phyloP scores from a whole-genome alignment of 1,139 yeast genomes.

The Geotrichum restrictum region DNA sequence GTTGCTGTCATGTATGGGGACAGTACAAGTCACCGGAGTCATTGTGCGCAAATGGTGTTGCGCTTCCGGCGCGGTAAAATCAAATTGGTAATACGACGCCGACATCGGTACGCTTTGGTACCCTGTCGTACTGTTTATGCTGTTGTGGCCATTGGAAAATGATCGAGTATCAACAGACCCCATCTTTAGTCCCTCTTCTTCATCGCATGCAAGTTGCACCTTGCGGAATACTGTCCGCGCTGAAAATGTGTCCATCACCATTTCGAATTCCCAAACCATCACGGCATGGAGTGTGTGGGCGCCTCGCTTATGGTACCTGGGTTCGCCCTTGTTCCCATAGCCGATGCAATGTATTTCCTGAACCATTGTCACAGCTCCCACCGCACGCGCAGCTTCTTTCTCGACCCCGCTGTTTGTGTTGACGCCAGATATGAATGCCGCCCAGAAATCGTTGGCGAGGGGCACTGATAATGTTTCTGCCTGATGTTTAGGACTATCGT shows the following conservation, averaged over 20 bases:
- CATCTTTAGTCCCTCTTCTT: neutral
- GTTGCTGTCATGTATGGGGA: neutral
- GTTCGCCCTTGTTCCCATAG: slow-evolving; percentile 10
- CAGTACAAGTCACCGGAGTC: neutral
- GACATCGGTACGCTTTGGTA: too few relatives aligned
- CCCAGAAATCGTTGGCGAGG: slow-evolving; percentile 41
- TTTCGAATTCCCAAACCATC: slow-evolving; percentile 38
- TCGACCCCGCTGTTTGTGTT: slow-evolving; percentile 27
- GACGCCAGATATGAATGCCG: slow-evolving; percentile 39
- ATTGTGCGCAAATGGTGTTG: neutral
- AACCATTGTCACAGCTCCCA: slow-evolving; percentile 37
- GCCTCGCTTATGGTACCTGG: neutral
- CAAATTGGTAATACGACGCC: too few relatives aligned
- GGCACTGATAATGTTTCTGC: slow-evolving; percentile 38
- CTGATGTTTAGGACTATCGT: slow-evolving; percentile 31
- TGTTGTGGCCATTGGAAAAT: neutral
- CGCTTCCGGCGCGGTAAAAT: too few relatives aligned
- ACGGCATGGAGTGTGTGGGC: slow-evolving; percentile 27
- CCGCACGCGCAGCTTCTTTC: slow-evolving; percentile 35
- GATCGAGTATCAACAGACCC: neutral
- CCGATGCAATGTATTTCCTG: slow-evolving; percentile 34
- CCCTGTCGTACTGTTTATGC: too few relatives aligned
- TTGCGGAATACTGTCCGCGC: slow-evolving; percentile 39
- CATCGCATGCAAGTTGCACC: neutral
- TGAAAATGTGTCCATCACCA: slow-evolving; percentile 36